phyloP scores from a whole-genome alignment of 129 eudicot species.

The Lactuca sativa region DNA sequence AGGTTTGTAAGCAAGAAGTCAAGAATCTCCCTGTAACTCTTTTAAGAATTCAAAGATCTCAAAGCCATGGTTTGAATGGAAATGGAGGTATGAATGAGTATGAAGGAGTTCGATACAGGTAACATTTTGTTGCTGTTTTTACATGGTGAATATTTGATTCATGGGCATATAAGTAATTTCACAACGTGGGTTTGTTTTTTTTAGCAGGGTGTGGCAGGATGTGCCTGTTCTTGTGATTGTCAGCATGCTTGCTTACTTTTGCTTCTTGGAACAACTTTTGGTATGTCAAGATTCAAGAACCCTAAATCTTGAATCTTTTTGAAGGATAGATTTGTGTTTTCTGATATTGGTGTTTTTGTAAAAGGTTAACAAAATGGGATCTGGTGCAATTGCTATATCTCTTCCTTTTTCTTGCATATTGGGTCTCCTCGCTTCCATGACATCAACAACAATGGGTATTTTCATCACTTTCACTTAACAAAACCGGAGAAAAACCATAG shows the following conservation, averaged over 20 bases:
- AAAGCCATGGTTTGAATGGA: constrained; percentile 42
- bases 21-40: constrained; percentile 87
- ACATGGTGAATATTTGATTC: constrained; percentile 1
- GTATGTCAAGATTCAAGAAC: constrained; percentile 48
- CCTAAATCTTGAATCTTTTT: not conserved
- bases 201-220: constrained; percentile 89
- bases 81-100: constrained; percentile 40
- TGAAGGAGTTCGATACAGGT: constrained; percentile 69
- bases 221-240: constrained; percentile 87
- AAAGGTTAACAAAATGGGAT: constrained; percentile 67
- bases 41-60: constrained; percentile 59
- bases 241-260: constrained; percentile 97
- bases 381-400: constrained; percentile 90
- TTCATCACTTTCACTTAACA: constrained; percentile 7
- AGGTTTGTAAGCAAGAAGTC: constrained; percentile 94
- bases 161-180: not conserved
- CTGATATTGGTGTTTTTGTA: constrained; percentile 18
- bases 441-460: constrained; percentile 98
- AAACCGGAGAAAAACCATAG: no score
- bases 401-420: constrained; percentile 93
- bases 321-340: not conserved
- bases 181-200: constrained; percentile 11
- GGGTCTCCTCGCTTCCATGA: constrained; percentile 98
- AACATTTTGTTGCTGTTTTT: constrained; percentile 8
- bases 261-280: constrained; percentile 96